These are phyloP conservation scores for Penicillium sp. DNA, from an alignment of 2,329 filamentous ascomycete genomes.

Conservation along the genomic window DNA sequence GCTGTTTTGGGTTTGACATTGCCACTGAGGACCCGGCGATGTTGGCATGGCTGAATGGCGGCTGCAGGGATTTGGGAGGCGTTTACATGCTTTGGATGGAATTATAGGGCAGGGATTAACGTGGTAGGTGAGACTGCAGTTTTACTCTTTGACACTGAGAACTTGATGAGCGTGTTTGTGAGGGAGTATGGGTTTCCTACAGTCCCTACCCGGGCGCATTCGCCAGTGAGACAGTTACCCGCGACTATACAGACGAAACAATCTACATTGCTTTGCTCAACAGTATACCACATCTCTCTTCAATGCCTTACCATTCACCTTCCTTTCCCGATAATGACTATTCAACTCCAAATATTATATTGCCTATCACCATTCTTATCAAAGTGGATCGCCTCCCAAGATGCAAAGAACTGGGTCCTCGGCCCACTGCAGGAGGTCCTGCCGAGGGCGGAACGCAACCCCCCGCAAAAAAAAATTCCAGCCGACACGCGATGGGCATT, in stretches of 20 bases:
- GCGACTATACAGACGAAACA: too few species aligned
- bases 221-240: too few species aligned
- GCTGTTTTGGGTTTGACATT: constrained; percentile 20
- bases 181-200: too few species aligned
- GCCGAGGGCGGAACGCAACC: constrained; percentile 30
- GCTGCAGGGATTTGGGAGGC: constrained; percentile 10
- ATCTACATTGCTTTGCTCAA: background rate
- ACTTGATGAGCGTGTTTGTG: too few species aligned
- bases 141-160: too few species aligned
- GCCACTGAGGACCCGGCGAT: constrained; percentile 22
- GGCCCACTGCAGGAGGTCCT: constrained; percentile 40
- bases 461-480: constrained; percentile 29
- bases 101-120: background rate
- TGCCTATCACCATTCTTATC: constrained; percentile 7
- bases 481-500: constrained; percentile 26
- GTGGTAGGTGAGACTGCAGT: too few species aligned
- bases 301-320: background rate
- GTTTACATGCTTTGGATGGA: background rate
- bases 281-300: background rate
- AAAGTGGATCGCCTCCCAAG: background rate
- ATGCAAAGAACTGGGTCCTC: background rate
- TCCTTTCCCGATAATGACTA: background rate
- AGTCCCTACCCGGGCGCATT: too few species aligned
- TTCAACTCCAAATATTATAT: background rate
- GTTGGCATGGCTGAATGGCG: constrained; percentile 2